Evolutionary conservation across 306 rosid genomes (phyloP).

Genomic region (Pyrus communis): DNA sequence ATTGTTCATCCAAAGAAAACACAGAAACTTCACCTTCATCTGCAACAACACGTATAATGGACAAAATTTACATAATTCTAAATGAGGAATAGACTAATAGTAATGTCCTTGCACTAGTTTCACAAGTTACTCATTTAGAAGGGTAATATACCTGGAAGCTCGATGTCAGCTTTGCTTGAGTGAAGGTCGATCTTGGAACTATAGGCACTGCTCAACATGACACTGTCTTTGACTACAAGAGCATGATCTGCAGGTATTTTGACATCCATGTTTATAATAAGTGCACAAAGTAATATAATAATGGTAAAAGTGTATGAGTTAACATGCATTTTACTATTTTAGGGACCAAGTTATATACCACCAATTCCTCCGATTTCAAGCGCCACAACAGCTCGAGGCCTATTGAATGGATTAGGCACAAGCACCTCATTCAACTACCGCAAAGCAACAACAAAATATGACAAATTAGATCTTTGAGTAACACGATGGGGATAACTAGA

Average conservation of each 20-base stretch:
- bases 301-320: neutral
- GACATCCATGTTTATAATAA: slow-evolving; percentile 2
- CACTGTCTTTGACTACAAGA: slow-evolving; percentile 34
- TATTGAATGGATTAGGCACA: slow-evolving; percentile 78
- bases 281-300: neutral
- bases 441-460: slow-evolving; percentile 11
- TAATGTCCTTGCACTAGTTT: neutral
- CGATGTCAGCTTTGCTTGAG: slow-evolving; percentile 58
- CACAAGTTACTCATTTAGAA: neutral
- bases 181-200: slow-evolving; percentile 28
- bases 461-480: slow-evolving; percentile 12
- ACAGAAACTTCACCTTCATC: slow-evolving; percentile 63
- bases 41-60: slow-evolving; percentile 22
- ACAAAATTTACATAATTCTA: neutral
- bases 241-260: slow-evolving; percentile 45
- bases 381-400: slow-evolving; percentile 76
- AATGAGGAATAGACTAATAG: neutral
- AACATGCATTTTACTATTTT: neutral
- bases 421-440: slow-evolving; percentile 82
- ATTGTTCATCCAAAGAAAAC: slow-evolving; percentile 62
- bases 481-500: neutral
- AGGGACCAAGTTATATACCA: slow-evolving; percentile 39
- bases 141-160: slow-evolving; percentile 49
- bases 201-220: slow-evolving; percentile 37
- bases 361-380: slow-evolving; percentile 64